A percentile compares a stretch with the other conserved stretches of the same genome.
These are phyloP conservation scores for Colletotrichum lini DNA, from an alignment of 2,329 filamentous ascomycete species.

Conservation along the genomic window DNA sequence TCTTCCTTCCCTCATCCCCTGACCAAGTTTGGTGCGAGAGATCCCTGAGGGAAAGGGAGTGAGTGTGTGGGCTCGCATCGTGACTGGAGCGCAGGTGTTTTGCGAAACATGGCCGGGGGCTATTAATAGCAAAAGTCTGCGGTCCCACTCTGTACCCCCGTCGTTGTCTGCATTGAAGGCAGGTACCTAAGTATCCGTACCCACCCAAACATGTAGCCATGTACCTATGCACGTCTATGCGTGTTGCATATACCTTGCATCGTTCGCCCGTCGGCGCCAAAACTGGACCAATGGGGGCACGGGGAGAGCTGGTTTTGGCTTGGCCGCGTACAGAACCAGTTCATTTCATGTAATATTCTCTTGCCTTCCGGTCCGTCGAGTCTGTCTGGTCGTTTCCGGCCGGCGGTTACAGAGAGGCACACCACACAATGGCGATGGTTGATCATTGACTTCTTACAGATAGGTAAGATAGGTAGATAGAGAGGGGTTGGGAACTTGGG, in stretches of 20 bases:
- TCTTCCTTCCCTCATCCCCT: not conserved
- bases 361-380: not conserved
- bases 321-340: conserved; percentile 17
- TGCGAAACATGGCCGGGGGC: conserved; percentile 38
- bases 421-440: not conserved
- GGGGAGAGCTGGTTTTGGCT: conserved; percentile 16
- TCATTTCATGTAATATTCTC: conserved; percentile 16
- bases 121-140: conserved; percentile 40
- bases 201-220: too few relatives aligned
- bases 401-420: not conserved
- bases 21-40: conserved; percentile 16
- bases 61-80: conserved; percentile 30
- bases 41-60: conserved; percentile 4
- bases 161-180: not conserved
- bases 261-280: conserved; percentile 35
- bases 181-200: too few relatives aligned
- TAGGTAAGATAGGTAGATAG: not conserved
- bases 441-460: not conserved
- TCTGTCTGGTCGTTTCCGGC: not conserved
- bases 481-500: not conserved
- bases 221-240: too few relatives aligned
- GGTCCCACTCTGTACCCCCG: not conserved
- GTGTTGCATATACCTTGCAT: conserved; percentile 32
- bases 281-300: conserved; percentile 30
- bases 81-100: conserved; percentile 37